Conservation (phyloP, 352 stramenopile species). For the Pythium apleroticum region DNA sequence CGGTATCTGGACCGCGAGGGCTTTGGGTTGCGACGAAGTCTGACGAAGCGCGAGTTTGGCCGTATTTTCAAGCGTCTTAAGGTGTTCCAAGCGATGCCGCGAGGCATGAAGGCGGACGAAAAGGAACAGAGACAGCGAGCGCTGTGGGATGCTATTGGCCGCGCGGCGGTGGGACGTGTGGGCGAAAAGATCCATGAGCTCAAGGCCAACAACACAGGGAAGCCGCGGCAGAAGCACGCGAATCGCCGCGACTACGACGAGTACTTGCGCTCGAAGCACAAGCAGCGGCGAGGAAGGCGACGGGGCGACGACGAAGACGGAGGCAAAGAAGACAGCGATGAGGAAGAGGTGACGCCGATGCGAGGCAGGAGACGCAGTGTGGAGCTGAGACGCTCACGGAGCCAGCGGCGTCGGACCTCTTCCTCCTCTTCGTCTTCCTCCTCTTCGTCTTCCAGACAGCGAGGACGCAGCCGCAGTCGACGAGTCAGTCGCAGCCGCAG, state of each 20-base stretch:
- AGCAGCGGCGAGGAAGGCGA: neutral
- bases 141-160: slow-evolving; percentile 17
- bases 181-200: too few species aligned
- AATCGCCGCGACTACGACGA: slow-evolving; percentile 50
- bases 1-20: slow-evolving; percentile 52
- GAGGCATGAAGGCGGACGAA: neutral
- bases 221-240: slow-evolving; percentile 21
- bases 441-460: slow-evolving; percentile 5
- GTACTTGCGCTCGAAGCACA: slow-evolving; percentile 28
- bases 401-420: neutral
- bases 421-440: slow-evolving; percentile 12
- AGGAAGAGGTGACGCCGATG: slow-evolving; percentile 2
- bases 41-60: slow-evolving; percentile 35
- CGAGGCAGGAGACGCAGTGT: neutral
- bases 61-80: slow-evolving; percentile 44
- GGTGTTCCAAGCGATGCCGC: slow-evolving; percentile 25
- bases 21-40: slow-evolving; percentile 37
- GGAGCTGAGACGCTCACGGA: slow-evolving; percentile 3
- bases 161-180: neutral
- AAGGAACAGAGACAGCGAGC: slow-evolving; percentile 20
- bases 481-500: neutral
- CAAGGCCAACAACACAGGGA: neutral
- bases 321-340: neutral
- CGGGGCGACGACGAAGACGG: neutral
- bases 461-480: neutral